Evolutionary conservation across 257 asterid species (phyloP).

Genomic region (Solanum ossicruentum): DNA sequence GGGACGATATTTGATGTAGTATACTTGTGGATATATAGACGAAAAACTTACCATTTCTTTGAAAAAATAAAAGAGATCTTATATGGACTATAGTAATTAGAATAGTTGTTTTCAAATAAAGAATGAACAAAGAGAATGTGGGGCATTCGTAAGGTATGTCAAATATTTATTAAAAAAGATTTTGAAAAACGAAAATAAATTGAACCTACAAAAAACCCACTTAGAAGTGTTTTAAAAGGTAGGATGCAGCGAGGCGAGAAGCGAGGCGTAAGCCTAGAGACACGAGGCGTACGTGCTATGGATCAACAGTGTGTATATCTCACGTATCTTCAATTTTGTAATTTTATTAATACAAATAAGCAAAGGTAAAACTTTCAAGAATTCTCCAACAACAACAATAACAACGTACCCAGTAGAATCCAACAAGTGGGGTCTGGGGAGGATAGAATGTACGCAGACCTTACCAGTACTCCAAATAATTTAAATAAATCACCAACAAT

Average conservation of each 20-base stretch:
- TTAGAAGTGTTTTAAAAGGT: not conserved
- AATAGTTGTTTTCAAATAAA: not conserved
- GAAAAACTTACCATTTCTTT: too few species aligned
- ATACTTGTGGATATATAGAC: too few species aligned
- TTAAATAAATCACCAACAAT: not conserved
- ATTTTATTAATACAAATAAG: not conserved
- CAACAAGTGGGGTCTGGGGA: too few species aligned
- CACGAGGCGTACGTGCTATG: not conserved
- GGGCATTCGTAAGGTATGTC: not conserved
- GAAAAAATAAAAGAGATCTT: too few species aligned
- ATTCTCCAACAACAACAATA: too few species aligned
- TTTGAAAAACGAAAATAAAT: not conserved
- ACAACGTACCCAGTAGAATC: too few species aligned
- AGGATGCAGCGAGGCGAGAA: not conserved
- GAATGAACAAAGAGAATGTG: too few species aligned
- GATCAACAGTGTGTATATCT: not conserved
- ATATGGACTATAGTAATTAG: not conserved
- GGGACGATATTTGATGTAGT: too few species aligned
- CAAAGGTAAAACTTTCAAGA: not conserved
- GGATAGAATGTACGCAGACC: too few species aligned
- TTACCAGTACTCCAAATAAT: too few species aligned
- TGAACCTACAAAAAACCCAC: not conserved
- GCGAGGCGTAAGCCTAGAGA: not conserved
- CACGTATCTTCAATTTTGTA: not conserved
- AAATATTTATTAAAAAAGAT: not conserved